phyloP scores from a whole-genome alignment of 2,329 filamentous ascomycete genomes.

The Curvularia sp. region DNA sequence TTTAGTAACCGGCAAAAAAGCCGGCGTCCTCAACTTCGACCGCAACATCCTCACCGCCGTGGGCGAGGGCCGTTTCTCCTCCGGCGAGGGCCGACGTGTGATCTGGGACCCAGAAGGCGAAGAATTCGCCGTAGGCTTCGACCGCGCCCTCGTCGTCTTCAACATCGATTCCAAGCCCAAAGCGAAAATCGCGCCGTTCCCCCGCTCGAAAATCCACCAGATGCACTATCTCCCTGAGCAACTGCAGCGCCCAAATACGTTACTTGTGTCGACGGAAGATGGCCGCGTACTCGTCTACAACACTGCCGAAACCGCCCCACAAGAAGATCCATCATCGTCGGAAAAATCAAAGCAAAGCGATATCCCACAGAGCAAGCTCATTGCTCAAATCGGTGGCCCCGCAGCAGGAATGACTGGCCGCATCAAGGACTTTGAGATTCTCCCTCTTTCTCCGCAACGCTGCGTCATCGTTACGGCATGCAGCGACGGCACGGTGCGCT shows the following conservation, averaged over 20 bases:
- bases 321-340: slow-evolving; percentile 17
- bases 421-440: slow-evolving; percentile 85
- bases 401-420: slow-evolving; percentile 70
- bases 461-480: slow-evolving; percentile 72
- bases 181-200: slow-evolving; percentile 72
- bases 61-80: slow-evolving; percentile 77
- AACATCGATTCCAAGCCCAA: slow-evolving; percentile 85
- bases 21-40: slow-evolving; percentile 86
- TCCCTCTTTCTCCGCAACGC: slow-evolving; percentile 55
- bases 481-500: slow-evolving; percentile 83
- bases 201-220: slow-evolving; percentile 82
- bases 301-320: slow-evolving; percentile 62
- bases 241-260: slow-evolving; percentile 56
- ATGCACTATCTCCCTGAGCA: slow-evolving; percentile 69
- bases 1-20: slow-evolving; percentile 93
- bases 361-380: slow-evolving; percentile 64
- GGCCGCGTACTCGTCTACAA: slow-evolving; percentile 85
- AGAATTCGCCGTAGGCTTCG: slow-evolving; percentile 89
- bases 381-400: slow-evolving; percentile 81
- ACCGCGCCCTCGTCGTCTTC: slow-evolving; percentile 83
- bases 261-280: slow-evolving; percentile 88
- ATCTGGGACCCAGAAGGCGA: slow-evolving; percentile 79
- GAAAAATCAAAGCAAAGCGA: slow-evolving; percentile 51
- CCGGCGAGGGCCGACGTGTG: slow-evolving; percentile 82
- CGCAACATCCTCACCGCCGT: slow-evolving; percentile 74